phyloP scores from a whole-genome alignment of 129 eudicot genomes.

The Flaveria ramosissima region DNA sequence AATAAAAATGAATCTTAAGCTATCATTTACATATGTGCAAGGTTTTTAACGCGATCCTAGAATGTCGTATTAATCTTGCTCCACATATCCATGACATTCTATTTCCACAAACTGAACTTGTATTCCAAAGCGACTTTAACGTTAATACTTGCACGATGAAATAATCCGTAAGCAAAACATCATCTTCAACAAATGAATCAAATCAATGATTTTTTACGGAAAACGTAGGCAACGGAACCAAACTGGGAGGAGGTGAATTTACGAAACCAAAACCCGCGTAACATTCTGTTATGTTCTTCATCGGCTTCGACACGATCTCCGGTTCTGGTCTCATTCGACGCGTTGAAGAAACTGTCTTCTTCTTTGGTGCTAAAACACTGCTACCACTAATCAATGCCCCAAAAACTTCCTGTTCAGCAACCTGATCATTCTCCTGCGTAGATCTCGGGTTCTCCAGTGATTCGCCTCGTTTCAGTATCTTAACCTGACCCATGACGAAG shows the following conservation, averaged over 20 bases:
- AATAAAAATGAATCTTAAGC: not conserved
- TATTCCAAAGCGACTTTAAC: too few species aligned
- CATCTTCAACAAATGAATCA: too few species aligned
- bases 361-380: too few species aligned
- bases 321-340: conserved; percentile 13
- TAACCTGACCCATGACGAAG: conserved; percentile 42
- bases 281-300: not conserved
- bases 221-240: conserved; percentile 44
- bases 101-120: too few species aligned
- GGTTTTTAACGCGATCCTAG: too few species aligned
- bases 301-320: conserved; percentile 7
- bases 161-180: too few species aligned
- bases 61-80: too few species aligned
- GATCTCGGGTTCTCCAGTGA: not conserved
- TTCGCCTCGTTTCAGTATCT: conserved; percentile 54
- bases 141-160: too few species aligned
- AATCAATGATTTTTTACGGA: not conserved
- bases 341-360: not conserved
- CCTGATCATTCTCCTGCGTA: not conserved
- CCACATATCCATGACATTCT: too few species aligned
- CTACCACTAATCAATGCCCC: too few species aligned
- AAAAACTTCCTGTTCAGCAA: not conserved
- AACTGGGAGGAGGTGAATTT: conserved; percentile 56
- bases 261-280: conserved; percentile 44
- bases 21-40: not conserved